Conservation (phyloP, 1,284 basidiomycete genomes). For the Ganoderma sp. region DNA sequence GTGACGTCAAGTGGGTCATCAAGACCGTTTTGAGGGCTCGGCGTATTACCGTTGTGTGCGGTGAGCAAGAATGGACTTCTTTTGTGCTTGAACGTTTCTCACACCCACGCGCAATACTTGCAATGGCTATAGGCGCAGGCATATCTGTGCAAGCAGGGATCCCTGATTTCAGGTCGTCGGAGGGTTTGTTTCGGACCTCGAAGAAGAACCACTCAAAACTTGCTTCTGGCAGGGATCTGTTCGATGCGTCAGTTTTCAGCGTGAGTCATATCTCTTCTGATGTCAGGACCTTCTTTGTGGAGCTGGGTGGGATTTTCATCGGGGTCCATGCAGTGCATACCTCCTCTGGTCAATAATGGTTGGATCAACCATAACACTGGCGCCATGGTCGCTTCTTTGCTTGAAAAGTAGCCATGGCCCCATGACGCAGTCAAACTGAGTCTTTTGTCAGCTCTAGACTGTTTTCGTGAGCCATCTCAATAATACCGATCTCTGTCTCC, state of each 20-base stretch:
- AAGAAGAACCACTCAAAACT: conserved; percentile 81
- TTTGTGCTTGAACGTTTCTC: no score
- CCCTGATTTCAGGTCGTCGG: conserved; percentile 88
- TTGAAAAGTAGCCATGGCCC: no score
- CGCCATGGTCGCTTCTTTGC: no score
- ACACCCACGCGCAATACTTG: conserved; percentile 7
- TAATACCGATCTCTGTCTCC: neutral
- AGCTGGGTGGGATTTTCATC: conserved; percentile 2
- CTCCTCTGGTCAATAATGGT: no score
- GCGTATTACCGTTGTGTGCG: conserved; percentile 85
- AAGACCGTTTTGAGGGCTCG: conserved; percentile 78
- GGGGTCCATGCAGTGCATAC: conserved; percentile 10
- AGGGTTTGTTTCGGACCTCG: conserved; percentile 81
- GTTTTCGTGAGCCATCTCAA: no score
- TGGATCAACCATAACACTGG: no score
- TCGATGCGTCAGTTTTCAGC: conserved; percentile 89
- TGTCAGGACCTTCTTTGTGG: no score
- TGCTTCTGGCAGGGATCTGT: conserved; percentile 86
- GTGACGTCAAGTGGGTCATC: conserved; percentile 57
- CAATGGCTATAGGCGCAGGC: conserved; percentile 79
- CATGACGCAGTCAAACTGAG: no score
- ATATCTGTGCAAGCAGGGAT: conserved; percentile 92
- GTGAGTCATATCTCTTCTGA: conserved; percentile 71
- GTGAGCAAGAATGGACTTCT: conserved; percentile 54
- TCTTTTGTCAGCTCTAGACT: no score